phyloP scores from a whole-genome alignment of 495 filamentous ascomycete genomes.

The Aspergillus conjunctus region DNA sequence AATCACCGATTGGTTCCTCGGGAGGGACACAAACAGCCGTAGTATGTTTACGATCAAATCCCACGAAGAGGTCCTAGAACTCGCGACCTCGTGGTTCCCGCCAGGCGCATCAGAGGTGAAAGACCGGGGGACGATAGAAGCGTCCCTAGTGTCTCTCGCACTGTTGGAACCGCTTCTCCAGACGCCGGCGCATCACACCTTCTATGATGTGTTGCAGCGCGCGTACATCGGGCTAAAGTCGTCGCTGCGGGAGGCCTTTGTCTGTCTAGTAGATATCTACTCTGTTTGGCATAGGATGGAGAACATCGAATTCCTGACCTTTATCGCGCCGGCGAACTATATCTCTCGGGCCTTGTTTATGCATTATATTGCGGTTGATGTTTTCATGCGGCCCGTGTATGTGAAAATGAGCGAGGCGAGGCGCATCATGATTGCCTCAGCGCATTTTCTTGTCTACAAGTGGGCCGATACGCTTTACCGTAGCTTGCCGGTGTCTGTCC shows the following conservation, averaged over 20 bases:
- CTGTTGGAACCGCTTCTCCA: slow-evolving; percentile 8
- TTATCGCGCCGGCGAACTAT: slow-evolving; percentile 53
- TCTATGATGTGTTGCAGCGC: slow-evolving; percentile 23
- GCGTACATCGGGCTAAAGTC: slow-evolving; percentile 24
- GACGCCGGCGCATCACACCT: slow-evolving; percentile 15
- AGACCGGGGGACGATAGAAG: slow-evolving; percentile 33
- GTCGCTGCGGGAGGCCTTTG: slow-evolving; percentile 36
- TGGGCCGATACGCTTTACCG: slow-evolving; percentile 25
- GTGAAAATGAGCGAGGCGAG: not conserved
- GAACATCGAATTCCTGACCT: slow-evolving; percentile 53
- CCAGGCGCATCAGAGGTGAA: slow-evolving; percentile 30
- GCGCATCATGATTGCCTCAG: not conserved
- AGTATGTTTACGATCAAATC: slow-evolving; percentile 51
- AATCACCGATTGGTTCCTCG: slow-evolving; percentile 52
- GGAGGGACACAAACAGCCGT: slow-evolving; percentile 31
- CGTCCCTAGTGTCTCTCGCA: slow-evolving; percentile 3
- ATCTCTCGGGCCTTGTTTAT: slow-evolving; percentile 53
- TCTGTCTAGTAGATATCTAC: slow-evolving; percentile 1
- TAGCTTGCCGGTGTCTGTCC: slow-evolving; percentile 17
- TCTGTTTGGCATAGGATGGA: slow-evolving; percentile 14
- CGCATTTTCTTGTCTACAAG: slow-evolving; percentile 17
- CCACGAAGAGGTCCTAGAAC: slow-evolving; percentile 31
- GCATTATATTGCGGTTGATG: slow-evolving; percentile 61
- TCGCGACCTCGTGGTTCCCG: slow-evolving; percentile 34
- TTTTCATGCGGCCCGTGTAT: slow-evolving; percentile 51